phyloP scores from a whole-genome alignment of 2,329 filamentous ascomycete genomes.

The Mariannaea sp. region DNA sequence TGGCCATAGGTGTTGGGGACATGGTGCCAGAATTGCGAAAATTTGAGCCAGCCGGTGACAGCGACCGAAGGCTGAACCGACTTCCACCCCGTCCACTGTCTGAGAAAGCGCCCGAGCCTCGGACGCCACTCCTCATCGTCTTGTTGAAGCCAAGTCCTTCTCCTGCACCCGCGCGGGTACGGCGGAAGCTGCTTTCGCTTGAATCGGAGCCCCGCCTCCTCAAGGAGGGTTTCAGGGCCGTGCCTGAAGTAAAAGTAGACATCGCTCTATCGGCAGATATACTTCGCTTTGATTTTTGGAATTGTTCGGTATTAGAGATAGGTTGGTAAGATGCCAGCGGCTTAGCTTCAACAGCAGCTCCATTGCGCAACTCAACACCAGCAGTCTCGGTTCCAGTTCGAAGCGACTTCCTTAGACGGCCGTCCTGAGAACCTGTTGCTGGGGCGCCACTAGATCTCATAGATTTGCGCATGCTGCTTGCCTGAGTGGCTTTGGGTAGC shows the following conservation, averaged over 20 bases:
- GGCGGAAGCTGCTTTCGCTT: conserved; percentile 83
- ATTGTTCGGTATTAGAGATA: conserved; percentile 16
- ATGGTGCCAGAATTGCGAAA: conserved; percentile 48
- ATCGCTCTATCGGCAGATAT: conserved; percentile 33
- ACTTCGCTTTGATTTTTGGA: conserved; percentile 31
- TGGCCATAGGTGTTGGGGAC: conserved; percentile 45
- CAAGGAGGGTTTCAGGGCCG: conserved; percentile 43
- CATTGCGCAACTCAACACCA: conserved; percentile 29
- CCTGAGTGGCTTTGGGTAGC: conserved; percentile 20
- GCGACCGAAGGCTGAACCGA: conserved; percentile 71
- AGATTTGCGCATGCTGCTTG: conserved; percentile 42
- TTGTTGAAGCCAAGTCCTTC: conserved; percentile 67
- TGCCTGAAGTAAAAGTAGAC: conserved; percentile 22
- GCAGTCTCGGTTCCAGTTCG: conserved; percentile 24
- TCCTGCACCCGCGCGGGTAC: conserved; percentile 55
- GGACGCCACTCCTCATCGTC: conserved; percentile 65
- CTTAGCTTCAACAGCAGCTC: conserved; percentile 10
- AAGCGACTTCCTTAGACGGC: conserved; percentile 31
- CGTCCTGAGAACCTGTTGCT: conserved; percentile 14
- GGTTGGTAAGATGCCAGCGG: conserved; percentile 42
- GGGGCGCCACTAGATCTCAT: conserved; percentile 35
- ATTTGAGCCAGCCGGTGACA: conserved; percentile 67
- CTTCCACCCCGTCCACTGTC: conserved; percentile 48
- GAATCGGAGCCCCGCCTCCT: conserved; percentile 64
- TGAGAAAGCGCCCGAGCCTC: conserved; percentile 35